phyloP scores from a whole-genome alignment of 768 basidiomycete genomes.

The Lyophyllum atratum region DNA sequence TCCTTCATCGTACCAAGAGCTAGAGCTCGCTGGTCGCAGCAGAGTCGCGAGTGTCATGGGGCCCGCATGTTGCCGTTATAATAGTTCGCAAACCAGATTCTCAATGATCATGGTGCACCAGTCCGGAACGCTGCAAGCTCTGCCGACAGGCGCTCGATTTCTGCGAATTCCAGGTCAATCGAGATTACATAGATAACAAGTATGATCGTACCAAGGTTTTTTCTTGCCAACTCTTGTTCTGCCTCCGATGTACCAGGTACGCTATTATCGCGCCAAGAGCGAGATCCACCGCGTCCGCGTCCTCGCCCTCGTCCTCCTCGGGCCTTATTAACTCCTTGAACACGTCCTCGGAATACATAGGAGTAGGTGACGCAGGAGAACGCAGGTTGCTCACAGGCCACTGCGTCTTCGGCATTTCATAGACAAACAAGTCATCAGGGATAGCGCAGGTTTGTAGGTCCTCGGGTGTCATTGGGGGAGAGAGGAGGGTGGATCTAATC shows the following conservation, averaged over 20 bases:
- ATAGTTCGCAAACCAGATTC: not conserved
- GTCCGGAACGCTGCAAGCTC: slow-evolving; percentile 3
- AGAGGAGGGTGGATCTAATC: not conserved
- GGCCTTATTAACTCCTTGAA: slow-evolving; percentile 10
- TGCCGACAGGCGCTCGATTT: slow-evolving; percentile 1
- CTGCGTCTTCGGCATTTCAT: not conserved
- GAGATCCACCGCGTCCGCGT: slow-evolving; percentile 6
- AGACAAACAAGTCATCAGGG: slow-evolving; percentile 30
- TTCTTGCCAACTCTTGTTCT: not conserved
- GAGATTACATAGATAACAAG: not conserved
- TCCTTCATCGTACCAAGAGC: not conserved
- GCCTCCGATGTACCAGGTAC: not conserved
- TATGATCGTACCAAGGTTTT: slow-evolving; percentile 1
- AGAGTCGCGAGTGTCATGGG: not conserved
- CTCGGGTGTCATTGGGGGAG: slow-evolving; percentile 25
- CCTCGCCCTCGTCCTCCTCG: slow-evolving; percentile 15
- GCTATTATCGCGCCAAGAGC: not conserved
- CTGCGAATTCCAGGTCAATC: not conserved
- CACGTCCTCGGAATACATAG: slow-evolving; percentile 8
- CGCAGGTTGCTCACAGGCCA: not conserved
- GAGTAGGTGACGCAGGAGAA: not conserved
- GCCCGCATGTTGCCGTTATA: not conserved
- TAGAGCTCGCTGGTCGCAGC: not conserved
- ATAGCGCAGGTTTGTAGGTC: slow-evolving; percentile 31
- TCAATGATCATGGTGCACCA: not conserved